Conservation (phyloP, 108 stramenopile genomes). For the Aurantiochytrium sp. region DNA sequence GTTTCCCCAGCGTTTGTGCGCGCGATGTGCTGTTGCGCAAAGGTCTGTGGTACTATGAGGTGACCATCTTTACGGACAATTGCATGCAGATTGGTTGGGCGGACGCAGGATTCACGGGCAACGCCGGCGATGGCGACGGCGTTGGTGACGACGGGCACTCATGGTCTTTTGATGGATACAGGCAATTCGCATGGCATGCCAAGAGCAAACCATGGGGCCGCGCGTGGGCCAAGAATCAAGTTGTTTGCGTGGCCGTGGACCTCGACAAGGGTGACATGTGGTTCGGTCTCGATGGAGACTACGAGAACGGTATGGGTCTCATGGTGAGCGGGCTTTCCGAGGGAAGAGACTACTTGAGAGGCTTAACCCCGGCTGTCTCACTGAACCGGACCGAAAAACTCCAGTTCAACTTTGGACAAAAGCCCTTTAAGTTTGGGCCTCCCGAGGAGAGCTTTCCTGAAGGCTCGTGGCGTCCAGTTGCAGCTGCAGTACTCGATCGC, state of each 20-base stretch:
- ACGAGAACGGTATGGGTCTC: constrained; percentile 18
- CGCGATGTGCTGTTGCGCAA: constrained; percentile 65
- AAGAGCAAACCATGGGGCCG: constrained; percentile 81
- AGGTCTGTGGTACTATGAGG: constrained; percentile 92
- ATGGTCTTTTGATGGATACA: constrained; percentile 91
- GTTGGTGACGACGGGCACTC: constrained; percentile 84
- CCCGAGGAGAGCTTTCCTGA: constrained; percentile 13
- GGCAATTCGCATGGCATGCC: constrained; percentile 81
- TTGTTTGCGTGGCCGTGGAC: constrained; percentile 77
- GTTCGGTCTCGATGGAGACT: constrained; percentile 75
- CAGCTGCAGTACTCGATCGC: neutral
- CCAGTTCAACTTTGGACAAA: constrained; percentile 31
- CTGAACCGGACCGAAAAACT: constrained; percentile 31
- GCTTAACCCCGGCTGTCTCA: constrained; percentile 27
- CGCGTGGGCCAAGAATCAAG: constrained; percentile 77
- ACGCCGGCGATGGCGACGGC: constrained; percentile 74
- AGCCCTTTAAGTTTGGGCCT: constrained; percentile 3
- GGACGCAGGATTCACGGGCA: constrained; percentile 72
- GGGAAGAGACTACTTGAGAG: neutral
- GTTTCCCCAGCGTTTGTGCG: constrained; percentile 75
- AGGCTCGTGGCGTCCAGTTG: neutral
- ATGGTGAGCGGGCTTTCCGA: constrained; percentile 17
- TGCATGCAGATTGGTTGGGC: constrained; percentile 91
- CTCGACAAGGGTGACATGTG: constrained; percentile 70
- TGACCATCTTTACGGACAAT: constrained; percentile 70